A percentile compares a stretch with the other conserved stretches of the same genome.
Conservation (phyloP, 2,329 filamentous ascomycete species). For the Fusarium denticulatum region DNA sequence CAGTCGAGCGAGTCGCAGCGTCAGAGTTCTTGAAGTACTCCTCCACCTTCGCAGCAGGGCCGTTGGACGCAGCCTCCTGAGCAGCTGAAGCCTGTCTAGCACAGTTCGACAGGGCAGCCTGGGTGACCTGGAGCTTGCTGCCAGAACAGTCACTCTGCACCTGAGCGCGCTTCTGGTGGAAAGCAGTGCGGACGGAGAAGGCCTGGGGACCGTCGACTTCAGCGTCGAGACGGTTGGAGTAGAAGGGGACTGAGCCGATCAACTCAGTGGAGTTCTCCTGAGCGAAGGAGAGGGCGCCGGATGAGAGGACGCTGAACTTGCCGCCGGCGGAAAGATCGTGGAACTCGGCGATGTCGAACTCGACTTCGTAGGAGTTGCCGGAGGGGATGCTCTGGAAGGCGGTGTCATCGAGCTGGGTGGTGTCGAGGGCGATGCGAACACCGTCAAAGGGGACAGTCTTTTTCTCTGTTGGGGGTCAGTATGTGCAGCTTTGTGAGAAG, state of each 20-base stretch:
- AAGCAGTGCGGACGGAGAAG: conserved; percentile 58
- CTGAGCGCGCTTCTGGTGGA: conserved; percentile 61
- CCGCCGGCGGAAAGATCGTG: conserved; percentile 64
- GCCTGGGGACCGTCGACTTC: conserved; percentile 66
- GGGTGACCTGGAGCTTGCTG: conserved; percentile 54
- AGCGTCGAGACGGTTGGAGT: conserved; percentile 67
- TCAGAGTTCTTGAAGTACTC: conserved; percentile 72
- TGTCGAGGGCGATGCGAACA: conserved; percentile 60
- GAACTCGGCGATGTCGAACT: conserved; percentile 65
- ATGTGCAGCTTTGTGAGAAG: too few species aligned
- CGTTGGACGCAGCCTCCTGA: conserved; percentile 60
- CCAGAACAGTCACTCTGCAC: conserved; percentile 66
- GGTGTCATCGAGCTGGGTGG: conserved; percentile 55
- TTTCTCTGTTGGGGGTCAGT: conserved; percentile 41
- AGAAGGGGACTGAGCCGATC: conserved; percentile 64
- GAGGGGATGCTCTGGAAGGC: conserved; percentile 61
- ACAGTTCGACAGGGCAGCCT: conserved; percentile 64
- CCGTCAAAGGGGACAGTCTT: conserved; percentile 62
- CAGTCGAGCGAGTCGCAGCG: conserved; percentile 55
- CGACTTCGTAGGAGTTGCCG: conserved; percentile 61
- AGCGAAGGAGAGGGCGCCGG: conserved; percentile 67
- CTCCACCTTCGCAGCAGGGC: conserved; percentile 58
- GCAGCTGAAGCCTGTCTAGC: conserved; percentile 63
- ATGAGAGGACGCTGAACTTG: conserved; percentile 64
- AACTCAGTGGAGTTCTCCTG: conserved; percentile 62